Evolutionary conservation across 306 rosid genomes (phyloP).

Genomic region (Senna tora): DNA sequence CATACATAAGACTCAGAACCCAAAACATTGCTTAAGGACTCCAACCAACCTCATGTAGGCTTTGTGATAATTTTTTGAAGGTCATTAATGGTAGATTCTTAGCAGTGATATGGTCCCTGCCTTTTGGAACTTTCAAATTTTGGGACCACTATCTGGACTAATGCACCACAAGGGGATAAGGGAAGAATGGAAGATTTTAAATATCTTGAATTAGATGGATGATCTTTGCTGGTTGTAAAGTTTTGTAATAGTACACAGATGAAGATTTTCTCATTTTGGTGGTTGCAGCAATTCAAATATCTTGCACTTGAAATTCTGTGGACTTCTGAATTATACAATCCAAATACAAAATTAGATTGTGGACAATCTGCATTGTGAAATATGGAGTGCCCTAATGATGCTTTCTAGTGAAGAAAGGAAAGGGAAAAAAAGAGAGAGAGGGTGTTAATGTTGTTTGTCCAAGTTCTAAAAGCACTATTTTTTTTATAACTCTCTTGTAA

Average conservation of each 20-base stretch:
- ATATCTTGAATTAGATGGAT: constrained; percentile 35
- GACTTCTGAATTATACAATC: too few species aligned
- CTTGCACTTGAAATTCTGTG: too few species aligned
- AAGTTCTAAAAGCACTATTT: constrained; percentile 5
- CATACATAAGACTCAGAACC: too few species aligned
- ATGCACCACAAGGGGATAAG: constrained; percentile 44
- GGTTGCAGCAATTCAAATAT: not conserved
- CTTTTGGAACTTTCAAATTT: constrained; percentile 32
- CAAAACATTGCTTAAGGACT: too few species aligned
- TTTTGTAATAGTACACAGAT: constrained; percentile 1
- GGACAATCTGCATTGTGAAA: not conserved
- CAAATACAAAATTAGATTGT: too few species aligned
- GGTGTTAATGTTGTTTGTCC: constrained; percentile 6
- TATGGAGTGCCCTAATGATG: constrained; percentile 1
- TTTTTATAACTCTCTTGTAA: constrained; percentile 4
- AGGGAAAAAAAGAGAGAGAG: not conserved
- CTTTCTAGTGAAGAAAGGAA: not conserved
- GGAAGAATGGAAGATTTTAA: constrained; percentile 29
- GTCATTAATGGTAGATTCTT: constrained; percentile 7
- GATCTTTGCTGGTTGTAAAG: not conserved
- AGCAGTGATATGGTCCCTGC: constrained; percentile 28
- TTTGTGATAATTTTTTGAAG: constrained; percentile 12
- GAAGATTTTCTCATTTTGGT: constrained; percentile 21
- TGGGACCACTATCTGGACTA: constrained; percentile 40
- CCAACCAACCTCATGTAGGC: too few species aligned